Percentiles rank a stretch among this genome's conserved stretches.
These are phyloP conservation scores for Chenopodium formosanum DNA, from an alignment of 148 eudicot species.

Conservation along the genomic window DNA sequence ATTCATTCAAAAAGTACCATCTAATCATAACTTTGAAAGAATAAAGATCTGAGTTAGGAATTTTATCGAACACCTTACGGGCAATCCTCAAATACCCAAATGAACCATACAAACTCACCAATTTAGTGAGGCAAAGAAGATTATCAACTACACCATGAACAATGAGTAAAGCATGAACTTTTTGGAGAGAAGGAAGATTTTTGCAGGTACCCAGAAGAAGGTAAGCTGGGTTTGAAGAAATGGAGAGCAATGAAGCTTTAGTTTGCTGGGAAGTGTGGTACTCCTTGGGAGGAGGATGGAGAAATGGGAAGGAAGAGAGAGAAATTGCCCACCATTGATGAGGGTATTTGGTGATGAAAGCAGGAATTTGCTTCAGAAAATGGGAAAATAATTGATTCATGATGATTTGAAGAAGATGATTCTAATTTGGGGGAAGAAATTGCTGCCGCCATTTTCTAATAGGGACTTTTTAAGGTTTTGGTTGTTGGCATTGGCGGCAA, in stretches of 20 bases:
- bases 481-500: not conserved
- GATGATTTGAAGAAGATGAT: constrained; percentile 3
- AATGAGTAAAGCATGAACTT: constrained; percentile 57
- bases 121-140: constrained; percentile 48
- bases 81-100: constrained; percentile 45
- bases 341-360: constrained; percentile 1
- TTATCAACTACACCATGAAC: constrained; percentile 44
- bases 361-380: constrained; percentile 18
- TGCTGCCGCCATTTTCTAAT: constrained; percentile 21
- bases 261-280: constrained; percentile 8
- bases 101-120: constrained; percentile 57
- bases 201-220: constrained; percentile 49
- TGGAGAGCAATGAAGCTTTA: constrained; percentile 17
- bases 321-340: constrained; percentile 24
- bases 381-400: constrained; percentile 18
- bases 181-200: constrained; percentile 36
- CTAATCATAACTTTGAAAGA: constrained; percentile 75
- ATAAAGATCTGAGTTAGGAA: constrained; percentile 53
- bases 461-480: not conserved
- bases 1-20: constrained; percentile 66
- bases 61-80: constrained; percentile 57
- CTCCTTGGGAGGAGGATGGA: not conserved
- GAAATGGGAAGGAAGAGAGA: constrained; percentile 1
- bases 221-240: constrained; percentile 49
- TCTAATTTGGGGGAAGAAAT: not conserved